Percentiles rank a stretch among this genome's conserved stretches.
phyloP scores from a whole-genome alignment of 2,329 filamentous ascomycete genomes.

The Dactylellina cionopaga region DNA sequence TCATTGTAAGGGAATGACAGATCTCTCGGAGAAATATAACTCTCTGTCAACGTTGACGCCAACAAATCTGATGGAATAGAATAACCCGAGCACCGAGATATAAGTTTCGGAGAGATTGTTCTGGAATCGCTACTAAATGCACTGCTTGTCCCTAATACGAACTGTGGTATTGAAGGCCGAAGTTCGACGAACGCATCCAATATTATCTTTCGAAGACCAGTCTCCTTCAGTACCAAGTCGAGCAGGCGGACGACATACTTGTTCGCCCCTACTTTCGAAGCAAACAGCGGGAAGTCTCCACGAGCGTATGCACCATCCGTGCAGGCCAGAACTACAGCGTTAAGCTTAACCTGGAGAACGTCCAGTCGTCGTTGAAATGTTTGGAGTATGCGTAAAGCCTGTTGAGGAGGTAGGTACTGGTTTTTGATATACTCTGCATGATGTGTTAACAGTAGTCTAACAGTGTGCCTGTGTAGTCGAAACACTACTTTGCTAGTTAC shows the following conservation, averaged over 20 bases:
- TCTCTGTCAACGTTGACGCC: too few species aligned
- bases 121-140: not conserved
- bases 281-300: conserved; percentile 38
- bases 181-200: conserved; percentile 36
- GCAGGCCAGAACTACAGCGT: conserved; percentile 14
- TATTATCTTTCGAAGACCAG: conserved; percentile 21
- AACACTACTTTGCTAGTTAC: conserved; percentile 17
- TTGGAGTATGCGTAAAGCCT: not conserved
- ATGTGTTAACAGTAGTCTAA: not conserved
- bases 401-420: not conserved
- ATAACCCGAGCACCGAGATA: not conserved
- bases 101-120: not conserved
- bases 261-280: conserved; percentile 1
- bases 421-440: conserved; percentile 18
- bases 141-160: conserved; percentile 7
- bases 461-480: conserved; percentile 22
- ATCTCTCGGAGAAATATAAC: not conserved
- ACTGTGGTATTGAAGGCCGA: conserved; percentile 17
- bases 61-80: not conserved
- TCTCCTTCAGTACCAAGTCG: conserved; percentile 19
- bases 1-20: not conserved
- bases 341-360: conserved; percentile 31
- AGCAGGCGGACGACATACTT: conserved; percentile 26
- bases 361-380: conserved; percentile 25
- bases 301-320: conserved; percentile 36